Evolutionary conservation across 1,284 basidiomycete species (phyloP), one percentile per base, ranked within the genome.

Genomic region (Rhizoctonia solani): DNA sequence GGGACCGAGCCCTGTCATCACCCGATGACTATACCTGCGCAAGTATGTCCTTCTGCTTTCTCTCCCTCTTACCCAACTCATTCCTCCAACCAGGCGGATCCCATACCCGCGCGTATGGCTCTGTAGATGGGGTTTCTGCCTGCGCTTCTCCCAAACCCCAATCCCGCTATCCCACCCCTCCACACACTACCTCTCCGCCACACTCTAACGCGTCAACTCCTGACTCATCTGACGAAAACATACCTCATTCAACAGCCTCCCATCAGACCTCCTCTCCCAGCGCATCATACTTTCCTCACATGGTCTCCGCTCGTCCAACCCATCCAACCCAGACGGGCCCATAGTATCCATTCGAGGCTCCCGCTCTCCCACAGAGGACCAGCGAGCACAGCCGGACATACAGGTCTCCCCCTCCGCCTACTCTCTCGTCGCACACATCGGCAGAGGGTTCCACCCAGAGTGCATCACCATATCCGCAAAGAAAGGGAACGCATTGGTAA

Each of bases 381-480:
- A 47, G 21, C 56, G 56, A 1, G 42, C 44, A 9, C 56, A 59
- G 14, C 56, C 56, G 70, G 67, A 70, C 25, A 72, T 74, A 30
- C 72, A 74, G 50, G 70, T 68, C 29, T 71, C 71, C 4, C 70
- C 70, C 3, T 50, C 70, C 13, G 66, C 69, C 30, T 71, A 75
- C 50, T 69, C 72, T 23, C 70, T 75, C 34, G 65, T 69, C 42
- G 73, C 74, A 6, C 70, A 72, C 19, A 69, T 75, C 19, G 74
- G 74, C 16, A 63, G 68, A 29, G 73, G 72, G 21, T 75, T 74
- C 59, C 70, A 70, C 50, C 71, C 73, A 14, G 73, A 73, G 37
- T 72, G 71, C 67, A 75, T 75, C 58, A 75, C 74, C 39, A 74
- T 75, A 32, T 71, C 74, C 25, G 71, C 71, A 14, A 73, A 71